These are phyloP conservation scores for Postia placenta DNA, from an alignment of 768 basidiomycete genomes.

Conservation along the genomic window DNA sequence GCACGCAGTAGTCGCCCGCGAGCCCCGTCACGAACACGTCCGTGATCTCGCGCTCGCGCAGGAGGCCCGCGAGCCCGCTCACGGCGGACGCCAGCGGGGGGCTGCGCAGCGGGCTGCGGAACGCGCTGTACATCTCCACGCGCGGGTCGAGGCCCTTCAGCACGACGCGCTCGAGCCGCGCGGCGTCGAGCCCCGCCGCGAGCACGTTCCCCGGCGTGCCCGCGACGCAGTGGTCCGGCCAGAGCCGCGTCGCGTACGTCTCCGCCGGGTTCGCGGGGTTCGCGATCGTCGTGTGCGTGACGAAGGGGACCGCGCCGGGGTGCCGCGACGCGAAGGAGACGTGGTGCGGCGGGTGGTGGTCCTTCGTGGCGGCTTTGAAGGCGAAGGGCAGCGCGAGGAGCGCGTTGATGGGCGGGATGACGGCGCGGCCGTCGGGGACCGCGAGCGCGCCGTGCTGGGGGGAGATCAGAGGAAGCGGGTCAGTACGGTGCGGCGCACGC, in stretches of 20 bases:
- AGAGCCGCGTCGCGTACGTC: slow-evolving; percentile 38
- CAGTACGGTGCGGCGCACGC: neutral
- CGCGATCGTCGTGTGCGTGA: slow-evolving; percentile 34
- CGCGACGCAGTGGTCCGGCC: slow-evolving; percentile 79
- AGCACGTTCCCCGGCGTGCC: slow-evolving; percentile 55
- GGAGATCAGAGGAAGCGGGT: neutral
- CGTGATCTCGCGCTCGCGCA: slow-evolving; percentile 39
- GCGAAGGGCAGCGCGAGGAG: slow-evolving; percentile 54
- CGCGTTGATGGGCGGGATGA: slow-evolving; percentile 50
- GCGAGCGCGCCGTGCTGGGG: slow-evolving; percentile 57
- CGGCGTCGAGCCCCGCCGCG: slow-evolving; percentile 42
- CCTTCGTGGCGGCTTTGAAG: slow-evolving; percentile 47
- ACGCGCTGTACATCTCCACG: slow-evolving; percentile 81
- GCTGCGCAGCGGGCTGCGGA: slow-evolving; percentile 32
- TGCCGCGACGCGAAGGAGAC: slow-evolving; percentile 65
- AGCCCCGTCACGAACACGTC: slow-evolving; percentile 62
- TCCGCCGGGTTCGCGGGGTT: slow-evolving; percentile 24
- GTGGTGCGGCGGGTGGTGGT: slow-evolving; percentile 56
- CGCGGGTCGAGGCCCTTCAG: slow-evolving; percentile 50
- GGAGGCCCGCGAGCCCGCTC: slow-evolving; percentile 40
- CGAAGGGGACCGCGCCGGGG: slow-evolving; percentile 29
- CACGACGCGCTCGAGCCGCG: slow-evolving; percentile 36
- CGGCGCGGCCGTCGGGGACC: slow-evolving; percentile 51
- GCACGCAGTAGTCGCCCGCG: slow-evolving; percentile 79
- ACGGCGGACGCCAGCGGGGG: slow-evolving; percentile 45